A percentile compares a stretch with the other conserved stretches of the same genome.
phyloP scores from a whole-genome alignment of 2,329 filamentous ascomycete species.

The Dactylellina cionopaga region DNA sequence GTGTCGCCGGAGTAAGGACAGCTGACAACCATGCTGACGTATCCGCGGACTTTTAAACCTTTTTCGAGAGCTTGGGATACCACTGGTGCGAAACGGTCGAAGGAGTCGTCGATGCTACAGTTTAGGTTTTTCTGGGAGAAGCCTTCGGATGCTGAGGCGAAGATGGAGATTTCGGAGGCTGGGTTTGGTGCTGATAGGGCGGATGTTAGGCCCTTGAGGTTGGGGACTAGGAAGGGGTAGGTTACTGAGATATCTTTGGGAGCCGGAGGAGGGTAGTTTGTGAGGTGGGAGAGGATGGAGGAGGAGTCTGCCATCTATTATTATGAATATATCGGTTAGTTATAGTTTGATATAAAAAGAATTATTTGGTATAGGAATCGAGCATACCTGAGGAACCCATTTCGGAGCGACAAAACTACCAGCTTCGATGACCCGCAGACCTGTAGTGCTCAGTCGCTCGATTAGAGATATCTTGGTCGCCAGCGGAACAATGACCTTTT shows the following conservation, averaged over 20 bases:
- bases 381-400: conserved; percentile 79
- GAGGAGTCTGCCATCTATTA: conserved; percentile 79
- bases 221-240: conserved; percentile 84
- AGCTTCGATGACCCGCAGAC: conserved; percentile 78
- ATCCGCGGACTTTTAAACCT: conserved; percentile 77
- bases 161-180: conserved; percentile 77
- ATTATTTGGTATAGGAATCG: background rate
- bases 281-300: conserved; percentile 76
- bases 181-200: conserved; percentile 58
- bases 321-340: conserved; percentile 19
- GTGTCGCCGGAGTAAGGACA: conserved; percentile 80
- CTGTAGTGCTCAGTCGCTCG: conserved; percentile 73
- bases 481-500: conserved; percentile 76
- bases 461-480: conserved; percentile 81
- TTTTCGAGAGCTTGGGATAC: conserved; percentile 73
- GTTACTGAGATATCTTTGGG: conserved; percentile 64
- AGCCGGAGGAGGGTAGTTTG: conserved; percentile 68
- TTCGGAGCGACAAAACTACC: conserved; percentile 85
- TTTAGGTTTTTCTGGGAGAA: conserved; percentile 86
- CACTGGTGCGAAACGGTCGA: conserved; percentile 75
- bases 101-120: conserved; percentile 78
- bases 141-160: conserved; percentile 81
- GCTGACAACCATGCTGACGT: conserved; percentile 81
- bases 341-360: background rate
- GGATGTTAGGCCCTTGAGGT: conserved; percentile 73